phyloP scores from a whole-genome alignment of 1,284 basidiomycete genomes.

The Vanrija humicola region DNA sequence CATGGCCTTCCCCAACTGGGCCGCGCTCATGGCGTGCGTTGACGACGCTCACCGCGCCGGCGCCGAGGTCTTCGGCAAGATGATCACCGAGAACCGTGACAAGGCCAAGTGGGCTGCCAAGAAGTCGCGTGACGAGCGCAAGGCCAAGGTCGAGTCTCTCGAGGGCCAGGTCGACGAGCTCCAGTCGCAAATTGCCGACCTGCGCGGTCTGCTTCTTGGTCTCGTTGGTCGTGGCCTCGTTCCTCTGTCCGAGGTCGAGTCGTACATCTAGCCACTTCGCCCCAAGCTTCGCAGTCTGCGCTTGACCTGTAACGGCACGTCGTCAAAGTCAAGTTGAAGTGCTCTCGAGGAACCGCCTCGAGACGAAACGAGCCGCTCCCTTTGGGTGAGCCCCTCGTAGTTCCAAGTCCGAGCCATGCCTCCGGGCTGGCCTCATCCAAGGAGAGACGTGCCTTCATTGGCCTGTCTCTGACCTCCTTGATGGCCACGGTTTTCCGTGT shows the following conservation, averaged over 20 bases:
- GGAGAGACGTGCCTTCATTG: no score
- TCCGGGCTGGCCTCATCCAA: no score
- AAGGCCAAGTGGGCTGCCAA: conserved; percentile 42
- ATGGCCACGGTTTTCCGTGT: no score
- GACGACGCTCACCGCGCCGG: conserved; percentile 19
- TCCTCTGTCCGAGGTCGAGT: conserved; percentile 23
- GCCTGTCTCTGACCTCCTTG: no score
- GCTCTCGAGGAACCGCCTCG: no score
- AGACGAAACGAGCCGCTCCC: no score
- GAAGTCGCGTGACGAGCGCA: conserved; percentile 39
- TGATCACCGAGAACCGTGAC: conserved; percentile 38
- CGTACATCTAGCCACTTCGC: conserved; percentile 9
- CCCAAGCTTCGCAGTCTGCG: no score
- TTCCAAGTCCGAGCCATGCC: no score
- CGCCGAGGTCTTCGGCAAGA: conserved; percentile 37
- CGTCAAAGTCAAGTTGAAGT: no score
- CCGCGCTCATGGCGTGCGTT: conserved; percentile 29
- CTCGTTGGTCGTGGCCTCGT: conserved; percentile 30
- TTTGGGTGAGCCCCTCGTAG: no score
- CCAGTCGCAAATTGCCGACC: conserved; percentile 20
- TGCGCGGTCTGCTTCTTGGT: conserved; percentile 22
- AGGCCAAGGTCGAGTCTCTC: conserved; percentile 36
- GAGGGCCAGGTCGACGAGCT: conserved; percentile 33
- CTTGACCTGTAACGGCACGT: no score
- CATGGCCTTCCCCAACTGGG: conserved; percentile 29